These are phyloP conservation scores for Hypoxylon intermedium DNA, from an alignment of 495 filamentous ascomycete genomes.

Conservation along the genomic window DNA sequence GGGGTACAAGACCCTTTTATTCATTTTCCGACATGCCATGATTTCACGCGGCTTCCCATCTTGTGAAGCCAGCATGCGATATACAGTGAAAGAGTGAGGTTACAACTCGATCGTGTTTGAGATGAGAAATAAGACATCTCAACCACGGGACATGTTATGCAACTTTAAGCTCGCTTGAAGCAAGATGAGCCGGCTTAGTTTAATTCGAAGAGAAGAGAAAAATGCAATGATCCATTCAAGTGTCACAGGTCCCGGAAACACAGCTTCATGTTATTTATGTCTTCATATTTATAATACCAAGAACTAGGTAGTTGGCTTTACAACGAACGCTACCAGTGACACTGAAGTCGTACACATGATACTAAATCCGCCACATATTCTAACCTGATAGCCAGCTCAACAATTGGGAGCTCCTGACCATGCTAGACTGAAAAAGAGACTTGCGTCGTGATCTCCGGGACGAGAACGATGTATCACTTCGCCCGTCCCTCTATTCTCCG, in stretches of 20 bases:
- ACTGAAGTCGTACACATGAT: constrained; percentile 10
- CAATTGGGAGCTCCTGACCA: constrained; percentile 17
- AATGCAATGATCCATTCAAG: neutral
- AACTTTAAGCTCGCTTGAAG: neutral
- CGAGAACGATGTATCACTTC: constrained; percentile 12
- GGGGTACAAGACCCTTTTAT: constrained; percentile 18
- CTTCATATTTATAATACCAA: constrained; percentile 27
- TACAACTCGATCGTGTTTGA: neutral
- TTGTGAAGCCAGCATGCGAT: constrained; percentile 1
- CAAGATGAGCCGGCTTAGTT: neutral
- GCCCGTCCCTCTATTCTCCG: constrained; percentile 29
- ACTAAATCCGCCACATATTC: constrained; percentile 4
- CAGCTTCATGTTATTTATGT: neutral
- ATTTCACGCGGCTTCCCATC: constrained; percentile 5
- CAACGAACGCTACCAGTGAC: constrained; percentile 13
- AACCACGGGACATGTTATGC: neutral
- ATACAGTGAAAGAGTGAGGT: neutral
- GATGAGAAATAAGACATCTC: neutral
- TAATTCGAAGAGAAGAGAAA: neutral
- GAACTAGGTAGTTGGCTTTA: constrained; percentile 7
- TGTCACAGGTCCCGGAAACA: neutral
- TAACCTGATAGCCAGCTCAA: constrained; percentile 10
- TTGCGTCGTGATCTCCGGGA: constrained; percentile 31
- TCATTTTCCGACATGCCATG: constrained; percentile 7
- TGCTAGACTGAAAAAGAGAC: constrained; percentile 9